Evolutionary conservation across 495 filamentous ascomycete genomes (phyloP).

Genomic region (Penicilliopsis zonata): DNA sequence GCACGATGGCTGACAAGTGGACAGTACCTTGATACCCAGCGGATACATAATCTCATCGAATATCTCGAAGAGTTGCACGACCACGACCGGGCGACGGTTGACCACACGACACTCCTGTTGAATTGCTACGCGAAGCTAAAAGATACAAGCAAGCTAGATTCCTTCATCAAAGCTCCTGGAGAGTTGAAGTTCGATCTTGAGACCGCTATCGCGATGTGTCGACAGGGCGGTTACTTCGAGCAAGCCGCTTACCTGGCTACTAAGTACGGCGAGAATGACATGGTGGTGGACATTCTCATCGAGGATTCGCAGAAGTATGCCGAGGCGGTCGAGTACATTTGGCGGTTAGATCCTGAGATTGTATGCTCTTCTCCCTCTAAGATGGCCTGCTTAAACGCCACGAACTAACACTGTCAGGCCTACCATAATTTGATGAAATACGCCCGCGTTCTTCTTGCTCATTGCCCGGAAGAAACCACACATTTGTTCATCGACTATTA

Average conservation of each 20-base stretch:
- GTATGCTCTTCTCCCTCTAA: too few relatives aligned
- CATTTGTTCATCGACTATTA: constrained; percentile 88
- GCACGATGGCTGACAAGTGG: constrained; percentile 9
- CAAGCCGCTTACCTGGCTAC: constrained; percentile 93
- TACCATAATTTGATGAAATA: constrained; percentile 93
- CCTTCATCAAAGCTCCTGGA: constrained; percentile 90
- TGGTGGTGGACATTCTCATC: constrained; percentile 89
- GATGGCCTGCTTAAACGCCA: constrained; percentile 1
- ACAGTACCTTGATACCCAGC: constrained; percentile 85
- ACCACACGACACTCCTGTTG: constrained; percentile 86
- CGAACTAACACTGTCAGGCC: constrained; percentile 38
- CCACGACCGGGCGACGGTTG: constrained; percentile 84
- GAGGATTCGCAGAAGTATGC: constrained; percentile 85
- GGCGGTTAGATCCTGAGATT: constrained; percentile 69
- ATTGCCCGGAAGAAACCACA: constrained; percentile 71
- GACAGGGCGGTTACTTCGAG: constrained; percentile 94
- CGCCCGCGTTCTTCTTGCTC: constrained; percentile 72
- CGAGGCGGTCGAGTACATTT: constrained; percentile 84
- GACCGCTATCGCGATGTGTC: constrained; percentile 94
- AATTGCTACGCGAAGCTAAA: constrained; percentile 98
- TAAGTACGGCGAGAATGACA: constrained; percentile 85
- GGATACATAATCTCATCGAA: constrained; percentile 94
- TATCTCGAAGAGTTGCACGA: constrained; percentile 96
- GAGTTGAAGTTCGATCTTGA: constrained; percentile 95
- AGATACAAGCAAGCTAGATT: constrained; percentile 87